Percentiles rank a stretch among this genome's conserved stretches.
Conservation (phyloP, 2,329 filamentous ascomycete genomes). For the Thelonectria discophora region DNA sequence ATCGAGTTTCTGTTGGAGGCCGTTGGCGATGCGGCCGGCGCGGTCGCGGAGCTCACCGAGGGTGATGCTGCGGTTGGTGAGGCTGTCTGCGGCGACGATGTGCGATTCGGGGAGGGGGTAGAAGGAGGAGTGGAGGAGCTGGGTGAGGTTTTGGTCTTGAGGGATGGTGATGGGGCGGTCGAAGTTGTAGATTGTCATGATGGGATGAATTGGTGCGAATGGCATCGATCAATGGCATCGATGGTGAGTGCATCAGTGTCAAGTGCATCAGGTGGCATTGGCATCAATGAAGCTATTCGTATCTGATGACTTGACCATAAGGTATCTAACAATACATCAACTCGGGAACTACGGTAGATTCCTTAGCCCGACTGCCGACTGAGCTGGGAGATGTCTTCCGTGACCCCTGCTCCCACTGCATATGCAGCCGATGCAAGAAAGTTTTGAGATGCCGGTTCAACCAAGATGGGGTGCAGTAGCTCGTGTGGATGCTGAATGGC, state of each 20-base stretch:
- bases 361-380: slow-evolving; percentile 7
- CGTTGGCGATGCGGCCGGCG: slow-evolving; percentile 53
- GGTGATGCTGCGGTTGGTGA: slow-evolving; percentile 56
- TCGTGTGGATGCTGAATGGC: background rate
- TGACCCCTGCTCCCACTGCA: slow-evolving; percentile 7
- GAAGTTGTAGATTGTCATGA: slow-evolving; percentile 48
- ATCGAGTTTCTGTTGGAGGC: slow-evolving; percentile 45
- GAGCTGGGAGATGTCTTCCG: slow-evolving; percentile 25
- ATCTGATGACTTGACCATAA: background rate
- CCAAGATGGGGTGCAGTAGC: slow-evolving; percentile 11
- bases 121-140: slow-evolving; percentile 52
- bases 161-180: slow-evolving; percentile 46
- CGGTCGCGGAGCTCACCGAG: slow-evolving; percentile 53
- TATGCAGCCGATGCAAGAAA: background rate
- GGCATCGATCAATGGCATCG: too few species aligned
- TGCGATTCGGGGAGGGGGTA: slow-evolving; percentile 51
- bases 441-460: background rate
- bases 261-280: too few species aligned
- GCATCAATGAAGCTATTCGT: background rate
- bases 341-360: background rate
- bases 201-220: background rate
- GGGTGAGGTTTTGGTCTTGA: slow-evolving; percentile 52
- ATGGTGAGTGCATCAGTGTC: too few species aligned
- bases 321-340: background rate
- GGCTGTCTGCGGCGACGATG: slow-evolving; percentile 53